Evolutionary conservation across 257 asterid genomes (phyloP).

Genomic region (Scutellaria baicalensis): DNA sequence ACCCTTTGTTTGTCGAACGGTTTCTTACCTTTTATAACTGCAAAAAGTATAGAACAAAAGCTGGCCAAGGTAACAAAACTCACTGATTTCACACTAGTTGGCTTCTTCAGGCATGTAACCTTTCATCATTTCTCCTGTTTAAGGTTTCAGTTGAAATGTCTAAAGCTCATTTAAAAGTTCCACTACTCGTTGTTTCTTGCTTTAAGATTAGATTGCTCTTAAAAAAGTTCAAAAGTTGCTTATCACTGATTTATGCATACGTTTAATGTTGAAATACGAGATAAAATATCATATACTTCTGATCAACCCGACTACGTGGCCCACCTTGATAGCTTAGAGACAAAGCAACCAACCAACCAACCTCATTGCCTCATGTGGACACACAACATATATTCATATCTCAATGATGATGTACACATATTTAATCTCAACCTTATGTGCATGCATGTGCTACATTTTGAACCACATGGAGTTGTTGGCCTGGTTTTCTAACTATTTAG

Average conservation of each 20-base stretch:
- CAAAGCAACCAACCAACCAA: conserved; percentile 9
- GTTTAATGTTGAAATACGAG: neutral
- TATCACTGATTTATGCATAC: too few species aligned
- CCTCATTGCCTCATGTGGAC: neutral
- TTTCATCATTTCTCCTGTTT: neutral
- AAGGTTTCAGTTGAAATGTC: neutral
- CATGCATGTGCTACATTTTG: conserved; percentile 10
- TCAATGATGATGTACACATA: neutral
- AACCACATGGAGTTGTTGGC: conserved; percentile 14
- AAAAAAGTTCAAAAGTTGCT: too few species aligned
- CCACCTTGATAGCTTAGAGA: conserved; percentile 9
- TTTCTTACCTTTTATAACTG: conserved; percentile 1
- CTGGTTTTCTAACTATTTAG: neutral
- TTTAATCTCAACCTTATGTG: neutral
- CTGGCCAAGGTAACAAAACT: neutral
- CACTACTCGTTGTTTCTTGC: neutral
- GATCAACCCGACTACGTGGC: neutral
- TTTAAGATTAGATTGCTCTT: neutral
- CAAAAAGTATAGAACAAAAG: neutral
- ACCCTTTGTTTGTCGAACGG: neutral
- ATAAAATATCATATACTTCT: neutral
- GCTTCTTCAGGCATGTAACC: neutral
- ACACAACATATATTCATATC: neutral
- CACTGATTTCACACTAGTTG: too few species aligned
- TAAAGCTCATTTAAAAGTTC: neutral